Evolutionary conservation across 768 basidiomycete species (phyloP).

Genomic region (Tulasnella sp.): DNA sequence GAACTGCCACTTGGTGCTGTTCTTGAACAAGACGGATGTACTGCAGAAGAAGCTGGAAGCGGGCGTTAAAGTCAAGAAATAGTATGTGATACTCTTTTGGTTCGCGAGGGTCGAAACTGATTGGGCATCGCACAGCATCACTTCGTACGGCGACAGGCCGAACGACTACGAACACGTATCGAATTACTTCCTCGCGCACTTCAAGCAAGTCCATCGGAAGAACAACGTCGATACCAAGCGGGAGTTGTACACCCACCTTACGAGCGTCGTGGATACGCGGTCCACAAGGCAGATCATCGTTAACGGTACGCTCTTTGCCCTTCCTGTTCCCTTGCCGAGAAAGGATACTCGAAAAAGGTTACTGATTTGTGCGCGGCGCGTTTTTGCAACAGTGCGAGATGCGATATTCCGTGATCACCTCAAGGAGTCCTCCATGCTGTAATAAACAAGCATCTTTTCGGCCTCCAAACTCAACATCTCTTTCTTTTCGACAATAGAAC

Average conservation of each 20-base stretch:
- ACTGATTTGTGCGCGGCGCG: too few species aligned
- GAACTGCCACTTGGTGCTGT: conserved; percentile 35
- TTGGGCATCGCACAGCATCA: conserved; percentile 21
- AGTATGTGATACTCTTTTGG: too few species aligned
- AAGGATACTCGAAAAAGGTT: too few species aligned
- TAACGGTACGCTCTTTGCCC: not conserved
- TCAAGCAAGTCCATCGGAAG: conserved; percentile 35
- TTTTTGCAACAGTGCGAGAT: conserved; percentile 23
- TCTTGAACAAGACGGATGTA: conserved; percentile 38
- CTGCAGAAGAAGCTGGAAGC: conserved; percentile 34
- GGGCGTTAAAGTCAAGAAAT: conserved; percentile 37
- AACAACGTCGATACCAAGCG: conserved; percentile 33
- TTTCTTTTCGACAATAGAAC: not conserved
- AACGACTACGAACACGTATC: conserved; percentile 36
- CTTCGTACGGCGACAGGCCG: conserved; percentile 36
- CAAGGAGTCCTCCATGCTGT: conserved; percentile 33
- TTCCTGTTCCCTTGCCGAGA: too few species aligned
- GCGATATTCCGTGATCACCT: conserved; percentile 32
- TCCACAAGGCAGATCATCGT: conserved; percentile 26
- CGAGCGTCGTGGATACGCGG: conserved; percentile 29
- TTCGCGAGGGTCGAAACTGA: not conserved
- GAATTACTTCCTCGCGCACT: conserved; percentile 35
- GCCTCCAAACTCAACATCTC: not conserved
- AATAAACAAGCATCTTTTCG: not conserved
- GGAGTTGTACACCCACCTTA: conserved; percentile 34